These are phyloP conservation scores for Sporothrix protearum DNA, from an alignment of 2,329 filamentous ascomycete species.

Conservation along the genomic window DNA sequence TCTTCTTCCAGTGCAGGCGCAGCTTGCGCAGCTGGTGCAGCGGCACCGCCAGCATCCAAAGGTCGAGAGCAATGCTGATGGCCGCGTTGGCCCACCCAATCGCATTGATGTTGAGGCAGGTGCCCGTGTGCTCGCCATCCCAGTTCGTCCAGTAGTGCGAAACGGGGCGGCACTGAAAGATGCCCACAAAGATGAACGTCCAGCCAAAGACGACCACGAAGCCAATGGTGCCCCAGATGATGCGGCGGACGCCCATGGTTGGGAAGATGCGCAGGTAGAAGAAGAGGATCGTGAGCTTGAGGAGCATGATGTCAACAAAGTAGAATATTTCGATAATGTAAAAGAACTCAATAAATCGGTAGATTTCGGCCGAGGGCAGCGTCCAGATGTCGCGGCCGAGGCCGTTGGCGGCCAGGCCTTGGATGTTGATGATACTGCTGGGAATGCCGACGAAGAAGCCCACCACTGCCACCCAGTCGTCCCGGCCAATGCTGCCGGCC, in stretches of 20 bases:
- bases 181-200: constrained; percentile 41
- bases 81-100: constrained; percentile 51
- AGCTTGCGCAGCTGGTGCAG: constrained; percentile 43
- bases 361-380: constrained; percentile 41
- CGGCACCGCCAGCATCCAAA: constrained; percentile 52
- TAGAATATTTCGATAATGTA: constrained; percentile 44
- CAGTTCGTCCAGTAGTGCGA: constrained; percentile 52
- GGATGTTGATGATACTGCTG: constrained; percentile 34
- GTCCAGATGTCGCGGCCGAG: constrained; percentile 53
- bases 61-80: constrained; percentile 52
- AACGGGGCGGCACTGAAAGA: constrained; percentile 53
- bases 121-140: constrained; percentile 46
- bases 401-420: constrained; percentile 40
- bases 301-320: constrained; percentile 44
- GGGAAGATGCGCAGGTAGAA: constrained; percentile 57
- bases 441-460: constrained; percentile 33
- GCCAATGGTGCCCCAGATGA: constrained; percentile 44
- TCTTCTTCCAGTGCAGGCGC: constrained; percentile 46
- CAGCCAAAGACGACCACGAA: constrained; percentile 42
- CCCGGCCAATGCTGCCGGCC: constrained; percentile 35
- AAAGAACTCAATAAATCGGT: constrained; percentile 43
- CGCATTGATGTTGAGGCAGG: constrained; percentile 48
- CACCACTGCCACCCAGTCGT: constrained; percentile 38
- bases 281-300: constrained; percentile 51
- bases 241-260: constrained; percentile 35